These are phyloP conservation scores for Candida suzukii DNA, from an alignment of 805 yeast species.

Conservation along the genomic window DNA sequence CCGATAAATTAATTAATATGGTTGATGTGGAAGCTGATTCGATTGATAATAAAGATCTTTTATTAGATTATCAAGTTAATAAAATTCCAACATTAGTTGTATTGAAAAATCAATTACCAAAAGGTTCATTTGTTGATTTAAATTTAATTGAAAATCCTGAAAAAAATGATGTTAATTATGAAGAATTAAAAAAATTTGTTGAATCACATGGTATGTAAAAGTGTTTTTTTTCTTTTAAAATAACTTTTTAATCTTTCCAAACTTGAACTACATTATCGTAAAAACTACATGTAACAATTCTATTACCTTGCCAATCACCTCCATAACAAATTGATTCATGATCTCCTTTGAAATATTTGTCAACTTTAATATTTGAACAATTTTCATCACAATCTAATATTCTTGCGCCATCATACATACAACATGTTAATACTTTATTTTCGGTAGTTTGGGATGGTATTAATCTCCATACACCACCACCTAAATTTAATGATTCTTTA, in stretches of 20 bases:
- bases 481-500: slow-evolving; percentile 42
- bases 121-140: slow-evolving; percentile 28
- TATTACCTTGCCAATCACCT: slow-evolving; percentile 70
- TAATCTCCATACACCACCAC: slow-evolving; percentile 96
- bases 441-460: slow-evolving; percentile 39
- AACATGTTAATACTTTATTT: slow-evolving; percentile 62
- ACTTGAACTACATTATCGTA: slow-evolving; percentile 77
- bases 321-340: slow-evolving; percentile 96
- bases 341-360: slow-evolving; percentile 48
- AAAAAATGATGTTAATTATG: slow-evolving; percentile 34
- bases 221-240: slow-evolving; percentile 3
- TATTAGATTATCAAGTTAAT: slow-evolving; percentile 44
- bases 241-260: slow-evolving; percentile 39
- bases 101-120: slow-evolving; percentile 57
- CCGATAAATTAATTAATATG: slow-evolving; percentile 46
- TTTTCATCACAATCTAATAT: slow-evolving; percentile 35
- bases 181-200: slow-evolving; percentile 34
- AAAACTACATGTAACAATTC: slow-evolving; percentile 80
- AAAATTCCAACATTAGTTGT: slow-evolving; percentile 63
- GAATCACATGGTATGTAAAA: slow-evolving; percentile 32
- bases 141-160: slow-evolving; percentile 21
- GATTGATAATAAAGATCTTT: slow-evolving; percentile 51
- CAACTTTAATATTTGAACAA: slow-evolving; percentile 21
- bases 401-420: slow-evolving; percentile 95
- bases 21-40: slow-evolving; percentile 72